These are phyloP conservation scores for Aspergillus affinis DNA, from an alignment of 495 filamentous ascomycete genomes.

Conservation along the genomic window DNA sequence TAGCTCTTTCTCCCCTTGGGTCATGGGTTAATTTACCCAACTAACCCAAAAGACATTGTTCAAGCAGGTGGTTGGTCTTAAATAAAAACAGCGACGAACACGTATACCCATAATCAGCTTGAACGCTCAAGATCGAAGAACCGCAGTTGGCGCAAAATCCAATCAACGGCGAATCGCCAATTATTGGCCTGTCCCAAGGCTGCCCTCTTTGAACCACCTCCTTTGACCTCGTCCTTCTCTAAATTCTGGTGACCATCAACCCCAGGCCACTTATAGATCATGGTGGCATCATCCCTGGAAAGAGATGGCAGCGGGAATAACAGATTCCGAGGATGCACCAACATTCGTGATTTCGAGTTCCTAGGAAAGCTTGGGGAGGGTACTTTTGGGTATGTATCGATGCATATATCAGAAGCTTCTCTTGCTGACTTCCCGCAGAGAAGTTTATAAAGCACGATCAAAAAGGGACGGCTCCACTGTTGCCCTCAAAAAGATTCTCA, in stretches of 20 bases:
- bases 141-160: neutral
- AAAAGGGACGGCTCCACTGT: slow-evolving; percentile 70
- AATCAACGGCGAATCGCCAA: neutral
- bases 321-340: slow-evolving; percentile 79
- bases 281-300: slow-evolving; percentile 38
- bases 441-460: slow-evolving; percentile 87
- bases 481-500: slow-evolving; percentile 92
- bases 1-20: neutral
- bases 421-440: slow-evolving; percentile 48
- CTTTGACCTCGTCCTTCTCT: neutral
- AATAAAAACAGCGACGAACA: neutral
- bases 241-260: too few relatives aligned
- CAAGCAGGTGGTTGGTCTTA: neutral
- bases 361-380: slow-evolving; percentile 93
- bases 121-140: neutral
- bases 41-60: neutral
- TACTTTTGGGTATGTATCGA: slow-evolving; percentile 76
- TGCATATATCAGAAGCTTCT: neutral
- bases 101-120: neutral
- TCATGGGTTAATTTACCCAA: neutral
- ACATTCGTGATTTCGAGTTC: slow-evolving; percentile 84
- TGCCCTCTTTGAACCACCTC: neutral
- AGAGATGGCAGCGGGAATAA: slow-evolving; percentile 36
- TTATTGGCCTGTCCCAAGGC: neutral
- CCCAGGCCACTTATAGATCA: slow-evolving; percentile 14